These are phyloP conservation scores for Saturnispora serradocipensis DNA, from an alignment of 805 yeast species.

Conservation along the genomic window DNA sequence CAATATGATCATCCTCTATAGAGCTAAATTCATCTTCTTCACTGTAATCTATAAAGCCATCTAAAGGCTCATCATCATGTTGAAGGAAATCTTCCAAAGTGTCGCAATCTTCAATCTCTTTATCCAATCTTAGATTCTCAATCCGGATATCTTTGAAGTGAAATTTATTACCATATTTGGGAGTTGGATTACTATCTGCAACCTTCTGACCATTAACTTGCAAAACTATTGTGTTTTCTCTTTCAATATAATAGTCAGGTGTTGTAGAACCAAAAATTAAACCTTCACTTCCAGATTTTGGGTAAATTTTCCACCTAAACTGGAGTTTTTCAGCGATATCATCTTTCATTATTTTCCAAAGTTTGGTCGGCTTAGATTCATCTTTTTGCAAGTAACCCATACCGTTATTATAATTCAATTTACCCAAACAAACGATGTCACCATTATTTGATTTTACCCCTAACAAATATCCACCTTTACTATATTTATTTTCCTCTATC, in stretches of 20 bases:
- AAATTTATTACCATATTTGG: conserved; percentile 4
- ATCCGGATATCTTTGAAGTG: conserved; percentile 1
- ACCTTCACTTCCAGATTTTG: conserved; percentile 12
- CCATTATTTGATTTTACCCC: background rate
- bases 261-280: conserved; percentile 48
- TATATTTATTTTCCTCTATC: conserved; percentile 2
- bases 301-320: background rate
- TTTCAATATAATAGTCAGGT: conserved; percentile 36
- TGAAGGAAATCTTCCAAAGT: background rate
- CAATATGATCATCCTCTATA: conserved; percentile 1
- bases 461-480: conserved; percentile 2
- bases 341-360: conserved; percentile 47
- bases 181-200: conserved; percentile 7
- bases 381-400: background rate
- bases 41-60: background rate
- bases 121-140: background rate
- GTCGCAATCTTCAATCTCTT: conserved; percentile 5
- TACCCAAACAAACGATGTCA: conserved; percentile 1
- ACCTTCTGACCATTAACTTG: background rate
- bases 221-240: background rate
- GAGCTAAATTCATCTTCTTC: background rate
- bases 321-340: conserved; percentile 44
- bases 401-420: conserved; percentile 2
- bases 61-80: background rate
- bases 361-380: conserved; percentile 12